Evolutionary conservation across 495 filamentous ascomycete species (phyloP).

Genomic region (Parathielavia hyrcaniae): DNA sequence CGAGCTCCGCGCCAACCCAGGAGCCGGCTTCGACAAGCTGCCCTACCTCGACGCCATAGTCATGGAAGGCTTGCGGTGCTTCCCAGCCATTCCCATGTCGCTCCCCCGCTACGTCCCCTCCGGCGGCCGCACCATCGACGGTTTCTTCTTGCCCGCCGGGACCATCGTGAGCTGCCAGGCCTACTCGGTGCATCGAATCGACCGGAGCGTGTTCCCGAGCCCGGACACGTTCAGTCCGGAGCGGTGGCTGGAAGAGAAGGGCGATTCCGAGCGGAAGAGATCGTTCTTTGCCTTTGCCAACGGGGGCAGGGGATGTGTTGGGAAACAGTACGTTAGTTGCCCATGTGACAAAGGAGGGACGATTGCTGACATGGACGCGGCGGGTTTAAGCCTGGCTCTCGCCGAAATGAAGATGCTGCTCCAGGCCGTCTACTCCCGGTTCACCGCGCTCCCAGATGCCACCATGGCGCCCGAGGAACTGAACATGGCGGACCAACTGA

Average conservation of each 20-base stretch:
- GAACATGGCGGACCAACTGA: conserved; percentile 57
- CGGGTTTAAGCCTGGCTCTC: conserved; percentile 56
- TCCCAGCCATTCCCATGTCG: conserved; percentile 61
- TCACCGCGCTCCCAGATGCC: conserved; percentile 46
- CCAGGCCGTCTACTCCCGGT: conserved; percentile 52
- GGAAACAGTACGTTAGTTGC: conserved; percentile 45
- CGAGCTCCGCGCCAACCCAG: conserved; percentile 40
- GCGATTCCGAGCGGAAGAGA: conserved; percentile 43
- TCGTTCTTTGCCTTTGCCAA: conserved; percentile 49
- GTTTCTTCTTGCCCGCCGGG: conserved; percentile 41
- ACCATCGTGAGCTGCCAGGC: conserved; percentile 52
- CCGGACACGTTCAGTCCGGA: conserved; percentile 55
- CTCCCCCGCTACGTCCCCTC: conserved; percentile 55
- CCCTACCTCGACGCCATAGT: conserved; percentile 58
- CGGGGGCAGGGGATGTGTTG: conserved; percentile 52
- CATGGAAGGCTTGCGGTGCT: conserved; percentile 52
- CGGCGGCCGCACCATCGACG: conserved; percentile 46
- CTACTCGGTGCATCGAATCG: conserved; percentile 47
- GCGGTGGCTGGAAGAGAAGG: conserved; percentile 54
- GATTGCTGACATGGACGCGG: conserved; percentile 18
- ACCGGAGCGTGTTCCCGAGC: conserved; percentile 49
- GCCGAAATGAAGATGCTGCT: conserved; percentile 61
- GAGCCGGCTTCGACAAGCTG: conserved; percentile 44
- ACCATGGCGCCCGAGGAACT: conserved; percentile 49
- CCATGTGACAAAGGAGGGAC: neutral